Evolutionary conservation across 805 yeast genomes (phyloP).

Genomic region (Starmera pachycereana): DNA sequence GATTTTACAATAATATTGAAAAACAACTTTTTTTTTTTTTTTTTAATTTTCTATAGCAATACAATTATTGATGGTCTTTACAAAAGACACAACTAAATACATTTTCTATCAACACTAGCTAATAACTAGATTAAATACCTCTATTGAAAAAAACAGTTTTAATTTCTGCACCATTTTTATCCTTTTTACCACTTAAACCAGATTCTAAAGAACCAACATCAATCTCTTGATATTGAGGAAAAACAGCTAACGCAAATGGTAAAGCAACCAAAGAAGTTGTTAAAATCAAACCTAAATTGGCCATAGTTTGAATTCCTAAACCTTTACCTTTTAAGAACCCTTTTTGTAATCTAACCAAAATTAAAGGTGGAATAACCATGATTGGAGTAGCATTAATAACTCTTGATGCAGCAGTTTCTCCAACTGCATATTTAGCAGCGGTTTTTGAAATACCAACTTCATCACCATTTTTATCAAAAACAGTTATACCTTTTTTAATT

Average conservation of each 20-base stretch:
- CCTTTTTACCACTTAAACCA: slow-evolving; percentile 49
- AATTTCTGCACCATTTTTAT: slow-evolving; percentile 47
- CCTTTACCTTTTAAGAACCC: slow-evolving; percentile 60
- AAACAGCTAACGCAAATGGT: slow-evolving; percentile 92
- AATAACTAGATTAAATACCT: slow-evolving; percentile 51
- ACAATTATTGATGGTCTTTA: too few relatives aligned
- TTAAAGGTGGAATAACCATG: slow-evolving; percentile 92
- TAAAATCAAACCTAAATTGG: slow-evolving; percentile 80
- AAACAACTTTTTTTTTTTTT: too few relatives aligned
- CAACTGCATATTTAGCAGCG: slow-evolving; percentile 91
- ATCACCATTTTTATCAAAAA: slow-evolving; percentile 55
- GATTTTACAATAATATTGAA: too few relatives aligned
- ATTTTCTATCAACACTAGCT: background rate
- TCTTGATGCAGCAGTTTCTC: slow-evolving; percentile 92
- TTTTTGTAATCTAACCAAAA: slow-evolving; percentile 69
- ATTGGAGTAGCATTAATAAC: slow-evolving; percentile 95
- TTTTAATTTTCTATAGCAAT: too few relatives aligned
- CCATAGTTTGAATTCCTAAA: slow-evolving; percentile 48
- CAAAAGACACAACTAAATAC: too few relatives aligned
- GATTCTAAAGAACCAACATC: slow-evolving; percentile 52
- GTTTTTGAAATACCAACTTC: slow-evolving; percentile 64
- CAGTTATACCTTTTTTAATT: slow-evolving; percentile 73
- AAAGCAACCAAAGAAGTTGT: slow-evolving; percentile 77
- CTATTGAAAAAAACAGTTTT: slow-evolving; percentile 75
- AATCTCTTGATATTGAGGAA: slow-evolving; percentile 79